Evolutionary conservation across 2,329 filamentous ascomycete species (phyloP), one percentile per base, ranked within the genome.

Genomic region (Colletotrichum sansevieriae): DNA sequence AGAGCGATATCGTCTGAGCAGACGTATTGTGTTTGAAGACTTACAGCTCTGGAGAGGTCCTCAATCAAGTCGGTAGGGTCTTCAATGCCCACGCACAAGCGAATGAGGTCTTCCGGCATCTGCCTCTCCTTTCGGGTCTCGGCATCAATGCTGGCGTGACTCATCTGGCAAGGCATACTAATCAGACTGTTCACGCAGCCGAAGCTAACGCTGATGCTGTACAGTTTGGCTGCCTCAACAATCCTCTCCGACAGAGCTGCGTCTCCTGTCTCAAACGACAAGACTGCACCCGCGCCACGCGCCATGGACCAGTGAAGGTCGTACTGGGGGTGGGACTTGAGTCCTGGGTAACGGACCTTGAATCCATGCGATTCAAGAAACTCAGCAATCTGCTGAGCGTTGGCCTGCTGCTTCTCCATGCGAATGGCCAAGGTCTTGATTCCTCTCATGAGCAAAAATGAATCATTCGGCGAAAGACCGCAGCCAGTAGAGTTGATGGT

Each of bases 111-210:
- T 81, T 99, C 96, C 11, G 96, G 96, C 90, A 99, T 92, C 72
- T 95, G 91, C 72, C 95, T 88, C 82, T 97, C 94, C 75, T 89
- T 86, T 73, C 96, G 87, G 60, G 95, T 98, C 84, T 97, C 97
- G 68, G 94, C 93, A 77, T 98, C 96, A 76, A 99, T 99, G 78
- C 94, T 97, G 44, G 96, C 96, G 81, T 99, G 96, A 81, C 95
- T 98, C 97, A 99, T 99, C 76, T 95, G 94, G 83, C 96, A 99
- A 9, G 96, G 95, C 95, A 99, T 98, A 83, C 95, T 98, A 81
- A 99, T 99, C 79, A 99, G 84, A 78, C 93, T 97, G 83, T 99
- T 99, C 73, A 99, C 96, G 78, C 96, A 98, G 55, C 96, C 96
- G 78, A 99, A 99, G 76, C 94, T 97, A 68, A 99, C 96, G 73